Evolutionary conservation across 2,329 filamentous ascomycete species (phyloP).

Genomic region (Cladophialophora psammophila): DNA sequence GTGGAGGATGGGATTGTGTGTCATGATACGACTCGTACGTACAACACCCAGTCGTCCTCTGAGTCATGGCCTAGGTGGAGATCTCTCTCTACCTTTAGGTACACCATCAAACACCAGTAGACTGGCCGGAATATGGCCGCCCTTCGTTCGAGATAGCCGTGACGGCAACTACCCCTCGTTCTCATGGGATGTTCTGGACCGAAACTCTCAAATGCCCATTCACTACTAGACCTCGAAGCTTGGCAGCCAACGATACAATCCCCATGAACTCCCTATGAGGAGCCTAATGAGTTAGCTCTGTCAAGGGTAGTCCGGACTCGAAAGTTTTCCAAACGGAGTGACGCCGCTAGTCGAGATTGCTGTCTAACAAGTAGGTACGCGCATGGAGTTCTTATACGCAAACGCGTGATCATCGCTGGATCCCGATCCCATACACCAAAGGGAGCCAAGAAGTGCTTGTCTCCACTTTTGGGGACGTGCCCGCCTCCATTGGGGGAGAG

Average conservation of each 20-base stretch:
- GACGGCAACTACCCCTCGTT: background rate
- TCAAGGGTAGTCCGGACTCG: background rate
- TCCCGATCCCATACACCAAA: too few relatives aligned
- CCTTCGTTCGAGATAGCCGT: slow-evolving; percentile 1
- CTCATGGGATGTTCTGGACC: background rate
- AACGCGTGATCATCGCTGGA: too few relatives aligned
- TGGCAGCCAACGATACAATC: background rate
- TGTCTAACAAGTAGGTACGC: background rate
- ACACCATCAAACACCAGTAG: background rate
- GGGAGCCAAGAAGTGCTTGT: background rate
- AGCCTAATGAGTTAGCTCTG: background rate
- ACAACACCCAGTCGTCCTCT: background rate
- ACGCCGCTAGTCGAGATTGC: background rate
- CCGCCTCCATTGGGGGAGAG: background rate
- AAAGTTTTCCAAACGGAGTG: background rate
- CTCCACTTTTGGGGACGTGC: background rate
- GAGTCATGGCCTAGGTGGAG: background rate
- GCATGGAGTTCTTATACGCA: background rate
- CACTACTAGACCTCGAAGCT: background rate
- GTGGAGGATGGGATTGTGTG: background rate
- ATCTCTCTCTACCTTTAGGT: background rate
- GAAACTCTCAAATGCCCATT: background rate
- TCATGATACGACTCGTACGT: background rate
- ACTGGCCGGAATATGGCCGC: background rate
- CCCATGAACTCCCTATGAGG: background rate